Evolutionary conservation across 2,329 filamentous ascomycete species (phyloP).

Genomic region (Scedosporium dehoogii): DNA sequence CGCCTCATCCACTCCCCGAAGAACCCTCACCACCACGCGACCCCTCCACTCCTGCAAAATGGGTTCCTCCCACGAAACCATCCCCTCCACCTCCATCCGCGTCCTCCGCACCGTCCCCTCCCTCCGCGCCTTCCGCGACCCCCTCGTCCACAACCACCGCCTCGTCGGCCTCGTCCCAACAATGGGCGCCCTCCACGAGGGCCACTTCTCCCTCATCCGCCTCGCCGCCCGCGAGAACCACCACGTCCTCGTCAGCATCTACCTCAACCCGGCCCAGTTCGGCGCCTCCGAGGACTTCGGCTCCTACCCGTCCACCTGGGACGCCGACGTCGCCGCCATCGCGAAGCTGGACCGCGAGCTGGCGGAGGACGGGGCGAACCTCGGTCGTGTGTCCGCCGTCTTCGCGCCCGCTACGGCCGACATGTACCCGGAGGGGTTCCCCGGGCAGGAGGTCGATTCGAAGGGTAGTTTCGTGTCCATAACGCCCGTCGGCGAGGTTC

Average conservation of each 20-base stretch:
- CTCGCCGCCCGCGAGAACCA: slow-evolving; percentile 76
- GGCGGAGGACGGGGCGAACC: slow-evolving; percentile 44
- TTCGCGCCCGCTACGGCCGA: slow-evolving; percentile 75
- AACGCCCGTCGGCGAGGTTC: slow-evolving; percentile 67
- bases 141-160: slow-evolving; percentile 55
- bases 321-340: slow-evolving; percentile 60
- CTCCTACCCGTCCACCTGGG: slow-evolving; percentile 87
- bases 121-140: slow-evolving; percentile 59
- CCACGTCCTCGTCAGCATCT: slow-evolving; percentile 82
- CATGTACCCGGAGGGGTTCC: slow-evolving; percentile 83
- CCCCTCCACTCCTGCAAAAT: slow-evolving; percentile 10
- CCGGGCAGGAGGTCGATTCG: slow-evolving; percentile 59
- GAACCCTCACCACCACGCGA: slow-evolving; percentile 10
- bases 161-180: slow-evolving; percentile 86
- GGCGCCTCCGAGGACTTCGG: slow-evolving; percentile 78
- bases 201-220: slow-evolving; percentile 78
- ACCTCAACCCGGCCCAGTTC: slow-evolving; percentile 96
- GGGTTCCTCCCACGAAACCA: slow-evolving; percentile 26
- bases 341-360: slow-evolving; percentile 61
- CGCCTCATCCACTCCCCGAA: slow-evolving; percentile 13
- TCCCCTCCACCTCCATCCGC: slow-evolving; percentile 51
- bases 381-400: slow-evolving; percentile 67
- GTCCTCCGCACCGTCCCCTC: slow-evolving; percentile 67
- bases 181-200: slow-evolving; percentile 93
- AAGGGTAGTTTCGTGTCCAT: slow-evolving; percentile 86